Base-by-base conservation (phyloP, 2,329 filamentous ascomycete species). In the Colletotrichum lentis region DNA sequence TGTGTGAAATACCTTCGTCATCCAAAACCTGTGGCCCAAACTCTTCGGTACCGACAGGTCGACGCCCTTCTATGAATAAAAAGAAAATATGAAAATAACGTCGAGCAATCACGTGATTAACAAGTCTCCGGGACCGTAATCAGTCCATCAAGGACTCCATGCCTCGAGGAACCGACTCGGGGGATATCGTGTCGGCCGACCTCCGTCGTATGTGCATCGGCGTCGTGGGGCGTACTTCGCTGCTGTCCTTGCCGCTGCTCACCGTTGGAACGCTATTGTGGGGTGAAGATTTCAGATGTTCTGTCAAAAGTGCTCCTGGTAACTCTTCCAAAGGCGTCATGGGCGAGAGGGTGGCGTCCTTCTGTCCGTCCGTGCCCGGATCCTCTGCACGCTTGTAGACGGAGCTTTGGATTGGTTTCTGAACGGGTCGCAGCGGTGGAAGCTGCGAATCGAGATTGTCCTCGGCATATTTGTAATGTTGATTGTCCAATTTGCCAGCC, bases 161-260 rank as follows among this genome's bases (percentile, higher is more conserved):
- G 37, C 76, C 77, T 18, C 75, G 76, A 5, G 83, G 83, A 22
- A 80, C 72, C 3, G 78, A 80, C 35, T 74, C 78, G 7, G 83
- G 81, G 31, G 82, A 83, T 44, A 84, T 82, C 6, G 82, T 83
- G 24, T 79, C 74, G 56, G 59, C 43, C 8, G 69, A 70, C 46
- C 43, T 54, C 27, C 58, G 41, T 24, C 69, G 63, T 18, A 60
- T 53, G 20, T 69, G 58, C 41, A 54, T 44, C 20, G 69, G 69
- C 6, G 69, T 70, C 10, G 44, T 37, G 16, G 68, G 70, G 22
- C 57, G 64, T 20, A 31, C 47, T 18, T 66, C 67, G 37, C 49
- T 67, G 46, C 57, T 63, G 46, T 56, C 53, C 16, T 58, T 59
- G 50, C 47, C 50, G 6, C 35, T 47, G 4, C 35, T 47, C n/a